Conservation (phyloP, 345 rosid species). For the Eucalyptus regnans region DNA sequence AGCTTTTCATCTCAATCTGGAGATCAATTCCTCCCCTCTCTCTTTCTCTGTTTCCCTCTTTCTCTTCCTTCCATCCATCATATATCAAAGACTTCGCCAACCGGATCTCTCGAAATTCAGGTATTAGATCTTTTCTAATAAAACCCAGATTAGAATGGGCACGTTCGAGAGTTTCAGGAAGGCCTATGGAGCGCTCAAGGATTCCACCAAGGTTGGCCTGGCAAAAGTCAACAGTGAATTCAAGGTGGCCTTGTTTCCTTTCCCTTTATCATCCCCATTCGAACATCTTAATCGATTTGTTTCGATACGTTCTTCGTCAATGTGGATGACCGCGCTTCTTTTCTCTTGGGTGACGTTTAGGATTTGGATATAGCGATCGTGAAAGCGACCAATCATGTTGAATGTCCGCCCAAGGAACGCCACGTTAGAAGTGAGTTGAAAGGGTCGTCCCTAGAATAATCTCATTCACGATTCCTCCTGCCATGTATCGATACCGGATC, state of each 20-base stretch:
- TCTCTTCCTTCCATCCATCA: not conserved
- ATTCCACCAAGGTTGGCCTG: slow-evolving; percentile 91
- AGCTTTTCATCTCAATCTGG: not conserved
- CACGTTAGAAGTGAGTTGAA: slow-evolving; percentile 69
- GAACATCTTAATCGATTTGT: not conserved
- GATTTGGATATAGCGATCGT: slow-evolving; percentile 94
- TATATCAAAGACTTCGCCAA: not conserved
- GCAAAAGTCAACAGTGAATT: slow-evolving; percentile 98
- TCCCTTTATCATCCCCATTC: not conserved
- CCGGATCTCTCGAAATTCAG: not conserved
- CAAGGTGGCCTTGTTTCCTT: slow-evolving; percentile 35
- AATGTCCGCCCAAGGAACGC: slow-evolving; percentile 95
- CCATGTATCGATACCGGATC: not conserved
- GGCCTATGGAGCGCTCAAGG: slow-evolving; percentile 97
- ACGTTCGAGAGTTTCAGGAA: slow-evolving; percentile 74
- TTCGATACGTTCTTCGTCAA: not conserved
- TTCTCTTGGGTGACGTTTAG: slow-evolving; percentile 5
- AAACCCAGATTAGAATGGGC: slow-evolving; percentile 28
- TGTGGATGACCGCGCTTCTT: not conserved
- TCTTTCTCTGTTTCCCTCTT: not conserved
- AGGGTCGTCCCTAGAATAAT: not conserved
- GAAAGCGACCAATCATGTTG: slow-evolving; percentile 93
- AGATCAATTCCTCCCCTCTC: not conserved
- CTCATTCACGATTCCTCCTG: not conserved
- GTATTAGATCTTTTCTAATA: not conserved